phyloP scores from a whole-genome alignment of 805 yeast genomes.

The Candida krabiensis region DNA sequence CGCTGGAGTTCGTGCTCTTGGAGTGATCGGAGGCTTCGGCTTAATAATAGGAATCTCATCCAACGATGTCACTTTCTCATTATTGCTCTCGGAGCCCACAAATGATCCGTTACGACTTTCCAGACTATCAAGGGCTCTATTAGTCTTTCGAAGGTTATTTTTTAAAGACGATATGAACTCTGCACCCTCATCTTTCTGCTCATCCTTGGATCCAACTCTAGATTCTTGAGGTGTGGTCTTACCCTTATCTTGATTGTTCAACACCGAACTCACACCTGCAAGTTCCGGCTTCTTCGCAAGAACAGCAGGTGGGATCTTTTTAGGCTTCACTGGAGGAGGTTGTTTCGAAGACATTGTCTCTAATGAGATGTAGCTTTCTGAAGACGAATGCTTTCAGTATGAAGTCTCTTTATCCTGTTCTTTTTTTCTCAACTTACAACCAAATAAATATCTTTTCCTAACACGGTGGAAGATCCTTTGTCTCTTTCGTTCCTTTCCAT shows the following conservation, averaged over 20 bases:
- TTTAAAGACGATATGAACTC: slow-evolving; percentile 15
- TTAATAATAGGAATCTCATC: slow-evolving; percentile 5
- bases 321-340: slow-evolving; percentile 34
- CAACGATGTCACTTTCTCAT: too few relatives aligned
- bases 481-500: too few relatives aligned
- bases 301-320: slow-evolving; percentile 30
- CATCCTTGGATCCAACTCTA: neutral
- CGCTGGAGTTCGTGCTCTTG: too few relatives aligned
- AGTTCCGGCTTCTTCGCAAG: slow-evolving; percentile 26
- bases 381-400: too few relatives aligned
- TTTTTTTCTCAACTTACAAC: too few relatives aligned
- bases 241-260: neutral
- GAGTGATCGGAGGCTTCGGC: slow-evolving; percentile 5
- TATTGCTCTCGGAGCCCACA: too few relatives aligned
- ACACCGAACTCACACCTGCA: slow-evolving; percentile 4
- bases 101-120: slow-evolving; percentile 7
- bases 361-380: too few relatives aligned
- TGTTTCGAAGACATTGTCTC: slow-evolving; percentile 22
- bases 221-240: neutral
- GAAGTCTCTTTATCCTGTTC: neutral
- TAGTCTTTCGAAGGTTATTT: slow-evolving; percentile 16
- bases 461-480: too few relatives aligned
- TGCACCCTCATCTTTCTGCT: slow-evolving; percentile 1
- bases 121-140: slow-evolving; percentile 6
- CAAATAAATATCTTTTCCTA: too few relatives aligned